phyloP scores from a whole-genome alignment of 2,329 filamentous ascomycete genomes.

The Fusarium sp. region DNA sequence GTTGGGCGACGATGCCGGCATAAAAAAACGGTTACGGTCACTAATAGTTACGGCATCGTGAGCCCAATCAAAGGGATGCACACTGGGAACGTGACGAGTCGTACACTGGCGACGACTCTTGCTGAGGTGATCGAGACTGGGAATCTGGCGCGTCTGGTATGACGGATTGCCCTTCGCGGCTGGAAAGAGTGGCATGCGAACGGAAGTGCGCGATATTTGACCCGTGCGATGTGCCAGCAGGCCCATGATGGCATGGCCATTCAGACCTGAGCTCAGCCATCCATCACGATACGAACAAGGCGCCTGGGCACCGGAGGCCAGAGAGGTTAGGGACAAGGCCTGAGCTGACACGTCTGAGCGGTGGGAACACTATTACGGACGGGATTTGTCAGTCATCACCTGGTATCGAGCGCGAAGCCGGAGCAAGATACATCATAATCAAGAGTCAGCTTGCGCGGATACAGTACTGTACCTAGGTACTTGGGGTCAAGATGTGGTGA shows the following conservation, averaged over 20 bases:
- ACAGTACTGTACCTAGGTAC: constrained; percentile 7
- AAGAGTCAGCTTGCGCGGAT: constrained; percentile 6
- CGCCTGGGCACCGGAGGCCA: constrained; percentile 20
- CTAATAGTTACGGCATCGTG: constrained; percentile 35
- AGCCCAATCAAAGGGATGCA: constrained; percentile 42
- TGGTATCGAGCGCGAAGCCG: constrained; percentile 18
- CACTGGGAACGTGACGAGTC: constrained; percentile 42
- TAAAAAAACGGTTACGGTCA: constrained; percentile 26
- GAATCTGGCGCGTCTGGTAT: constrained; percentile 27
- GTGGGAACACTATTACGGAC: constrained; percentile 15
- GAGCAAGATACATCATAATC: constrained; percentile 17
- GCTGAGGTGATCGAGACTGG: constrained; percentile 16
- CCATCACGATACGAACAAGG: constrained; percentile 30
- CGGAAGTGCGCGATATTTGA: constrained; percentile 41
- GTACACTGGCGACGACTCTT: constrained; percentile 24
- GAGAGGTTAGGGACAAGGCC: constrained; percentile 2
- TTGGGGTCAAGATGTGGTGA: constrained; percentile 27
- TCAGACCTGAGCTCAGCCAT: constrained; percentile 36
- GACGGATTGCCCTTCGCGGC: constrained; percentile 17
- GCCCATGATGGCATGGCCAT: constrained; percentile 19
- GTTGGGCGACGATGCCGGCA: constrained; percentile 36
- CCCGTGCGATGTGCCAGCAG: constrained; percentile 23
- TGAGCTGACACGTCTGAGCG: constrained; percentile 4
- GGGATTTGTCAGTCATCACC: constrained; percentile 26
- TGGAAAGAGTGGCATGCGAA: constrained; percentile 15